A percentile compares a stretch with the other conserved stretches of the same genome.
Evolutionary conservation across 1,139 yeast genomes (phyloP).

Genomic region (Meyerozyma guilliermondii): DNA sequence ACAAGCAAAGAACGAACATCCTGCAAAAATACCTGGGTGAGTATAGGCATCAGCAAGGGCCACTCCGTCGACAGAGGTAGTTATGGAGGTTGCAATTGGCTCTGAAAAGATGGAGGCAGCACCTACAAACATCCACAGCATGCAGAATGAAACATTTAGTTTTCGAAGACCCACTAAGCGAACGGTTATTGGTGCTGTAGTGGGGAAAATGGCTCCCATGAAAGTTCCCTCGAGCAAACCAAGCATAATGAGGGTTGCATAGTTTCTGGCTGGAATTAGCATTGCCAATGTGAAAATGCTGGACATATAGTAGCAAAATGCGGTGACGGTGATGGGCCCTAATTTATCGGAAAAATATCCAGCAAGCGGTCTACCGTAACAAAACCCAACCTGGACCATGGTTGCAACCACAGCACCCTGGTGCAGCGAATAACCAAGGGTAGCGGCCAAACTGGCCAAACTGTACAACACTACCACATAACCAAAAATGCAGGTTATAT

Average conservation of each 20-base stretch:
- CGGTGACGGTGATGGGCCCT: constrained; percentile 37
- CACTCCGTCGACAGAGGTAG: not conserved
- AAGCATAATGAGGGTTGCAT: constrained; percentile 23
- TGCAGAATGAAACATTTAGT: constrained; percentile 5
- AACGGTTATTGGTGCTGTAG: constrained; percentile 5
- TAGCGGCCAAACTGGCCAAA: constrained; percentile 39
- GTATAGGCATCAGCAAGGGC: constrained; percentile 1
- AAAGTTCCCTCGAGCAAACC: constrained; percentile 22
- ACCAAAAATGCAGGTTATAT: constrained; percentile 39
- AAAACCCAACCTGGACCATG: constrained; percentile 40
- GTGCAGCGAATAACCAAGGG: constrained; percentile 35
- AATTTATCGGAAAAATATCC: constrained; percentile 34
- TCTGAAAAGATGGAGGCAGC: constrained; percentile 4
- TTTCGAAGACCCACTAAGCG: constrained; percentile 6
- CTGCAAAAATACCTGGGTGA: constrained; percentile 7
- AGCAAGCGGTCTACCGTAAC: constrained; percentile 35
- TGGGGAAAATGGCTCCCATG: constrained; percentile 17
- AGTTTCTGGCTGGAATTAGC: constrained; percentile 34
- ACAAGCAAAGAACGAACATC: constrained; percentile 5
- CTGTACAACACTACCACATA: constrained; percentile 42
- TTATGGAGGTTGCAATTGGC: constrained; percentile 5
- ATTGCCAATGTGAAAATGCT: constrained; percentile 26
- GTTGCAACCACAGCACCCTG: constrained; percentile 43
- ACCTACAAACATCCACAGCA: constrained; percentile 7
- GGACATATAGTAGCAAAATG: constrained; percentile 17